Base-by-base conservation (phyloP, 2,329 filamentous ascomycete genomes). In the Intubia oerlemansii region DNA sequence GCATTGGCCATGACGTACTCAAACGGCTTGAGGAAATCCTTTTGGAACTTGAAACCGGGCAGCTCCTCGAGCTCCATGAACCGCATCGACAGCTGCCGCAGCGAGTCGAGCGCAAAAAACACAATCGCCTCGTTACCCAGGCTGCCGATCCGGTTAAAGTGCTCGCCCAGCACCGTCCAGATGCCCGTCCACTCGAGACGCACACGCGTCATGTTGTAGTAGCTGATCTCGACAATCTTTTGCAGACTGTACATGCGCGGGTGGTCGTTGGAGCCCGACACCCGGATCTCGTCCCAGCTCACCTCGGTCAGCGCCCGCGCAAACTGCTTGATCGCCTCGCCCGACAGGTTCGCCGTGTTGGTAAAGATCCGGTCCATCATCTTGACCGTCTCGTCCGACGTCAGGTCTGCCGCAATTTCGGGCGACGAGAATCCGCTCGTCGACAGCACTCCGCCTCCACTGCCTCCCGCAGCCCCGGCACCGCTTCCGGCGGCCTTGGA, bases 181-280 rank as follows among this genome's bases (percentile, higher is more conserved):
- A 98, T 92, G 42, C 77, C 85, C 10, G 78, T 90, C 88, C 88
- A 98, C 47, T 98, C 88, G 42, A 95, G 95, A 42, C 88, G 76
- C 20, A 98, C 85, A 59, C 88, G 73, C 34, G 80, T 82, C 88
- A 98, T 98, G 56, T 98, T 98, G 66, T 98, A 98, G 51, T 92
- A 93, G 48, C 81, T 91, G 50, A 98, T 95, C 51, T 98, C 88
- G 11, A 98, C 90, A 37, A 98, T 68, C 51, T 98, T 98, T 46
- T 98, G 88, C 36, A 98, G 56, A 53, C 84, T 93, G 60, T 93
- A 98, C 7, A 85, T 98, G 31, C 90, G 71, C 9, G 88, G 88
- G 14, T 81, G 90, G 35, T 98, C 88, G 44, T 85, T 93, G 32
- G 85, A 80, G 1, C 88, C 88, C 0, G 88, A 95, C 4, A 88